Conservation (phyloP, 2,329 filamentous ascomycete genomes). For the Graphilbum ipis-grandicollis region DNA sequence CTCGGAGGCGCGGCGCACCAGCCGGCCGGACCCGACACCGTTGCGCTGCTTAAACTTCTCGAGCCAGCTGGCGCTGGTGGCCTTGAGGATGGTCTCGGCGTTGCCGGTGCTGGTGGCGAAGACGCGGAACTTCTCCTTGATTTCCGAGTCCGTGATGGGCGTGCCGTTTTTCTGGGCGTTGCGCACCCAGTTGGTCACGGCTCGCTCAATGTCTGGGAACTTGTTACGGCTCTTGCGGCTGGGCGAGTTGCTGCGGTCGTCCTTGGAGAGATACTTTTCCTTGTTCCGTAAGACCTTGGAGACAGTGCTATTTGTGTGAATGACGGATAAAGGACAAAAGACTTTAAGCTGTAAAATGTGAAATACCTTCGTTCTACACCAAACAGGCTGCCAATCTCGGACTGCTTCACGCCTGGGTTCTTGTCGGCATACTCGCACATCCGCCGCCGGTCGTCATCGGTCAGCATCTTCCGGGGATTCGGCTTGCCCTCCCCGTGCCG, state of each 20-base stretch:
- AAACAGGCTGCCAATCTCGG: conserved; percentile 88
- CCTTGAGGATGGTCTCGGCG: conserved; percentile 53
- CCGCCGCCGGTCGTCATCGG: conserved; percentile 70
- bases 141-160: conserved; percentile 59
- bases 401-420: conserved; percentile 81
- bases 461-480: conserved; percentile 72
- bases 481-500: conserved; percentile 29
- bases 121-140: conserved; percentile 66
- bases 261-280: conserved; percentile 78
- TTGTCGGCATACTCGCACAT: conserved; percentile 94
- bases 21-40: conserved; percentile 26
- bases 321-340: too few species aligned
- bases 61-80: conserved; percentile 62
- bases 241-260: conserved; percentile 62
- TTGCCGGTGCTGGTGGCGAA: conserved; percentile 58
- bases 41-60: conserved; percentile 94
- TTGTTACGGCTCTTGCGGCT: conserved; percentile 73
- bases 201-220: conserved; percentile 78
- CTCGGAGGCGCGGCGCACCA: conserved; percentile 42
- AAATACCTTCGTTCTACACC: conserved; percentile 98
- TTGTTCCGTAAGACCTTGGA: conserved; percentile 91
- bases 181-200: conserved; percentile 71
- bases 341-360: too few species aligned
- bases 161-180: conserved; percentile 65
- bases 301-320: conserved; percentile 56